Evolutionary conservation across 768 basidiomycete genomes (phyloP), one percentile per base, ranked within the genome.

Genomic region (Amanita jacksonii): DNA sequence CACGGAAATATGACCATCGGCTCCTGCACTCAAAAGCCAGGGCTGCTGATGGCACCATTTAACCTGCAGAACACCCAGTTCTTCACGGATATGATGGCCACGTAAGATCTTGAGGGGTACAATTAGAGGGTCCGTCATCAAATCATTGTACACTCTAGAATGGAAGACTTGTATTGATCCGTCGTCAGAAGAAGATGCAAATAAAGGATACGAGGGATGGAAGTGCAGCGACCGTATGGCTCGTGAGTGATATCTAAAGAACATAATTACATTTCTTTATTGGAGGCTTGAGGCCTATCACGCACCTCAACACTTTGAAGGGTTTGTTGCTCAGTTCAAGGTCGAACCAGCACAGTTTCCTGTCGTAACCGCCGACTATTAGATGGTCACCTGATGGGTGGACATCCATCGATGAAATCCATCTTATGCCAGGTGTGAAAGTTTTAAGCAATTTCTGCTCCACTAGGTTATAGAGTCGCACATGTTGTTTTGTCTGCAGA

Each of bases 261-360:
- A 25, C 35, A 25, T 20, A 20, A 48, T 33, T 16, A 20, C 16
- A 19, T 41, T 39, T 44, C 32, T 36, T 23, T 27, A 27, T 25
- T 22, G 23, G 25, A 18, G 28, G 36, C 33, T 6, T 36, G 34
- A 28, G 46, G 47, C 41, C 47, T 31, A 31, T 41, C 30, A 62
- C 73, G 52, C 61, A 89, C 91, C 90, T 78, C 54, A 99, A 67
- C 43, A 96, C 79, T 66, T 96, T 97, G 74, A 94, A 99, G 1
- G 96, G 96, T 61, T 94, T 96, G 50, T 88, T 85, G 53, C 85
- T 89, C 44, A 99, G 78, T 57, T 98, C 96, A 51, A 99, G 70
- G 67, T 99, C 96, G 62, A 98, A 98, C 96, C 96, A 99, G 61
- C 91, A 93, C 12, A 99, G 67, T 62, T 97, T 96, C 53, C 87